A percentile compares a stretch with the other conserved stretches of the same genome.
Conservation (phyloP, 441 rosid species). For the Jatropha podagrica region DNA sequence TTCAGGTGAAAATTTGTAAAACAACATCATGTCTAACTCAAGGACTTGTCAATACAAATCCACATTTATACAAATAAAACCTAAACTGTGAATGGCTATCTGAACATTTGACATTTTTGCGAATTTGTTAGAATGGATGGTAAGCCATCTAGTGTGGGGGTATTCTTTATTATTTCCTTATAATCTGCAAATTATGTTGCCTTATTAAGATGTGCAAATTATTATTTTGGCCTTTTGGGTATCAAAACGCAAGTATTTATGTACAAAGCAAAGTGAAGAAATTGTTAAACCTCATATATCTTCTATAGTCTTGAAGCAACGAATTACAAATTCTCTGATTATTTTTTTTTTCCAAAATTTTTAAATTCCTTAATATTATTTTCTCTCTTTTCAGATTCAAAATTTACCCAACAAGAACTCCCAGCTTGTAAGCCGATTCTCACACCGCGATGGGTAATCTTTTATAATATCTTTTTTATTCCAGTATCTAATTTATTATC, state of each 20-base stretch:
- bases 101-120: neutral
- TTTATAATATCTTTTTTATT: neutral
- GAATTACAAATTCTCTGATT: neutral
- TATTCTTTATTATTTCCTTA: neutral
- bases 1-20: too few species aligned
- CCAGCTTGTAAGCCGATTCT: constrained; percentile 99
- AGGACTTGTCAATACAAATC: neutral
- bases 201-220: neutral
- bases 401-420: constrained; percentile 93
- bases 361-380: neutral
- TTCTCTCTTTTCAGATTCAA: constrained; percentile 63
- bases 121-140: neutral
- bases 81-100: too few species aligned
- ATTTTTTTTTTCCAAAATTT: neutral
- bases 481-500: neutral
- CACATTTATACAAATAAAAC: neutral
- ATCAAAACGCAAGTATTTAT: neutral
- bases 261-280: neutral
- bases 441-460: constrained; percentile 85
- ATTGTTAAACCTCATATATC: neutral
- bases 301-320: neutral
- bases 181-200: neutral
- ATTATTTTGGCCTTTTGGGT: neutral
- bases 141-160: neutral
- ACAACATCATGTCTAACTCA: neutral